Evolutionary conservation across 2,329 filamentous ascomycete species (phyloP).

Genomic region (Ophiocordyceps camponoti-floridani): DNA sequence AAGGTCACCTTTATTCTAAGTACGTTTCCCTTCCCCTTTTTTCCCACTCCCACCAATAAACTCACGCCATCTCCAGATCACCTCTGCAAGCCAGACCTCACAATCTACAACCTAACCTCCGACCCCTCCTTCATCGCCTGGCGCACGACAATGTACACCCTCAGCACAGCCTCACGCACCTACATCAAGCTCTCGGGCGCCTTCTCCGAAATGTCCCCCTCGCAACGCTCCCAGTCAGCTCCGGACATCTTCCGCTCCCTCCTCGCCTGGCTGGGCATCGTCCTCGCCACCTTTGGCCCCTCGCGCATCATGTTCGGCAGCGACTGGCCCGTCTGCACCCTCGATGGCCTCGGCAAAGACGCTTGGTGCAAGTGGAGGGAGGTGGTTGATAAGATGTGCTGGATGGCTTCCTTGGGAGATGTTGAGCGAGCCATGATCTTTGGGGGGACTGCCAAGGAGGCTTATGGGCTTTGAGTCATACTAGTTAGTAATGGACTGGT

Average conservation of each 20-base stretch:
- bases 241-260: slow-evolving; percentile 44
- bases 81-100: slow-evolving; percentile 72
- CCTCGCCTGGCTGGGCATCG: slow-evolving; percentile 52
- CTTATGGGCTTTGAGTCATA: slow-evolving; percentile 45
- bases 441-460: slow-evolving; percentile 51
- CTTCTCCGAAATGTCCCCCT: slow-evolving; percentile 58
- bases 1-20: slow-evolving; percentile 54
- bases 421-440: slow-evolving; percentile 52
- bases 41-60: not conserved
- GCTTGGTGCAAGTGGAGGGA: slow-evolving; percentile 64
- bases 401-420: slow-evolving; percentile 39
- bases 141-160: slow-evolving; percentile 47
- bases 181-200: slow-evolving; percentile 86
- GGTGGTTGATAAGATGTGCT: slow-evolving; percentile 50
- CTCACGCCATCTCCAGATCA: slow-evolving; percentile 35
- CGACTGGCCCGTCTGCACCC: slow-evolving; percentile 85
- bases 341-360: slow-evolving; percentile 23
- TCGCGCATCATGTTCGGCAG: slow-evolving; percentile 72
- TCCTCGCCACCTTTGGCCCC: slow-evolving; percentile 56
- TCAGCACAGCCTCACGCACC: slow-evolving; percentile 45
- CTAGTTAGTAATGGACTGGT: not conserved
- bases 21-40: slow-evolving; percentile 18
- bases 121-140: slow-evolving; percentile 48
- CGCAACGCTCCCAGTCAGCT: slow-evolving; percentile 27
- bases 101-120: slow-evolving; percentile 35